Percentiles rank a stretch among this genome's conserved stretches.
Conservation (phyloP, 495 filamentous ascomycete genomes). For the Trichoderma reesei region DNA sequence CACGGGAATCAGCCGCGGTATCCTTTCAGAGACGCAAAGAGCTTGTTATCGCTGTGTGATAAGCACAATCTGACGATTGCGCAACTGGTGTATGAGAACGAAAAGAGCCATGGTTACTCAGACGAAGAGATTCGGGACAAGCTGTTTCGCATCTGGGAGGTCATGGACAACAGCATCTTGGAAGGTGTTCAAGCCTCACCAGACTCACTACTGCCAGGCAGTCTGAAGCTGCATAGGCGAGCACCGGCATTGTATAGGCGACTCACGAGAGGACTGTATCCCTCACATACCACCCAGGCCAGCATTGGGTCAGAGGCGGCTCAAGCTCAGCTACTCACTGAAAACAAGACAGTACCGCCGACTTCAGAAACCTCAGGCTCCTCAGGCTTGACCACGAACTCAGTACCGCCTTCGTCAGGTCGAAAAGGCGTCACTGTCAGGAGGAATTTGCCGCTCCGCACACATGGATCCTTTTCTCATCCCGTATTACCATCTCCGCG, state of each 20-base stretch:
- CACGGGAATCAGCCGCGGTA: constrained; percentile 19
- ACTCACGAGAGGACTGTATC: constrained; percentile 25
- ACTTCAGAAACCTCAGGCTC: not conserved
- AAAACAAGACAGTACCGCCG: not conserved
- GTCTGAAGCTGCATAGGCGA: constrained; percentile 26
- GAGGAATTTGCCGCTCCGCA: constrained; percentile 18
- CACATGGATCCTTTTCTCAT: constrained; percentile 24
- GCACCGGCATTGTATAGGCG: constrained; percentile 25
- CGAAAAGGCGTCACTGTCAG: constrained; percentile 11
- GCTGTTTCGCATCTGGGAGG: constrained; percentile 26
- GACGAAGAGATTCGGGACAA: constrained; percentile 26
- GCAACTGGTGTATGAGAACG: constrained; percentile 28
- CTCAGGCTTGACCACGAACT: not conserved
- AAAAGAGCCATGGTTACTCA: constrained; percentile 26
- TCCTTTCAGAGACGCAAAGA: constrained; percentile 24
- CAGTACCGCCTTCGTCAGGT: constrained; percentile 5
- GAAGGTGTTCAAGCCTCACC: constrained; percentile 26
- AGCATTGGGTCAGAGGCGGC: not conserved
- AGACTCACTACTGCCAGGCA: constrained; percentile 22
- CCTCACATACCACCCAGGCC: not conserved
- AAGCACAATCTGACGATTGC: constrained; percentile 29
- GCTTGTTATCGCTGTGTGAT: constrained; percentile 22
- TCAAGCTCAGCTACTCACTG: constrained; percentile 13
- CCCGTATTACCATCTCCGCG: constrained; percentile 23
- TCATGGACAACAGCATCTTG: constrained; percentile 29